These are phyloP conservation scores for Scleroderma citrinum DNA, from an alignment of 768 basidiomycete genomes.

Conservation along the genomic window DNA sequence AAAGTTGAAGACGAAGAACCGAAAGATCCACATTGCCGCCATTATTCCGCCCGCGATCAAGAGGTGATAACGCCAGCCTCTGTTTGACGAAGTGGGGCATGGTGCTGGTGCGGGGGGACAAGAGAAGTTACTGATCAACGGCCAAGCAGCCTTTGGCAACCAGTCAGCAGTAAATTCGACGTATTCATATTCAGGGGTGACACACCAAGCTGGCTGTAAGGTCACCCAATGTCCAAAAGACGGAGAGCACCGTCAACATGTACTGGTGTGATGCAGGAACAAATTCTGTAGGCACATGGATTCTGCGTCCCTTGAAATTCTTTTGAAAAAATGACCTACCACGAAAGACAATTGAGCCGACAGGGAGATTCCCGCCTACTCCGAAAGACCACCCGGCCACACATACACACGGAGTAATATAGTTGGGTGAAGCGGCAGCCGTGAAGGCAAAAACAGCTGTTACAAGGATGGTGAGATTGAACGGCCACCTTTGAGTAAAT, in stretches of 20 bases:
- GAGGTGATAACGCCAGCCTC: slow-evolving; percentile 76
- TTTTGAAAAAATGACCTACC: slow-evolving; percentile 33
- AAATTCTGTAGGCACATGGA: slow-evolving; percentile 41
- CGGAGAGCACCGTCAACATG: slow-evolving; percentile 66
- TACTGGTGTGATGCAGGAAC: slow-evolving; percentile 70
- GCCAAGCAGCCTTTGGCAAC: slow-evolving; percentile 56
- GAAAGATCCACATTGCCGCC: slow-evolving; percentile 52
- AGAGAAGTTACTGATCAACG: slow-evolving; percentile 62
- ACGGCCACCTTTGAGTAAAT: slow-evolving; percentile 43
- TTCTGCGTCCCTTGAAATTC: background rate
- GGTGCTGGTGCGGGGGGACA: slow-evolving; percentile 43
- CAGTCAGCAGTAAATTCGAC: background rate
- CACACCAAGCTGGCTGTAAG: slow-evolving; percentile 48
- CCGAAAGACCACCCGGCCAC: slow-evolving; percentile 56
- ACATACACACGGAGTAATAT: slow-evolving; percentile 44
- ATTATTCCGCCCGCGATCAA: slow-evolving; percentile 68
- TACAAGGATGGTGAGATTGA: slow-evolving; percentile 66
- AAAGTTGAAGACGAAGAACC: slow-evolving; percentile 62
- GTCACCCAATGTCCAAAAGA: slow-evolving; percentile 80
- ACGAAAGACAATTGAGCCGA: slow-evolving; percentile 71
- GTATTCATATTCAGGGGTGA: background rate
- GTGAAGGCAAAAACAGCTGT: slow-evolving; percentile 60
- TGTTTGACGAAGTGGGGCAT: slow-evolving; percentile 50
- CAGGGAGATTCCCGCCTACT: slow-evolving; percentile 69
- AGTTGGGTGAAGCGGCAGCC: slow-evolving; percentile 55